These are phyloP conservation scores for Physcomitrellopsis africana DNA, from an alignment of 225 moss, liverwort and hornwort genomes.

Conservation along the genomic window DNA sequence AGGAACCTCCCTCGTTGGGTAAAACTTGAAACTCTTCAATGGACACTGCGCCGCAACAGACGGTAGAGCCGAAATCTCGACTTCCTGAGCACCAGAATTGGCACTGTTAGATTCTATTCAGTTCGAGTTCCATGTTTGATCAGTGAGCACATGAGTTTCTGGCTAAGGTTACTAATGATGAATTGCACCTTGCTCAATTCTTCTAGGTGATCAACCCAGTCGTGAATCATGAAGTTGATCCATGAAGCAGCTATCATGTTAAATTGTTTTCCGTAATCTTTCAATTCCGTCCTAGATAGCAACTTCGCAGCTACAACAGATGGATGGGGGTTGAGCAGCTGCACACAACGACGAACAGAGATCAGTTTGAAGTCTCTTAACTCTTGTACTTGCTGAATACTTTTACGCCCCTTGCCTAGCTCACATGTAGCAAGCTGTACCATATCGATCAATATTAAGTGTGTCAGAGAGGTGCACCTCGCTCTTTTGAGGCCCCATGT, in stretches of 20 bases:
- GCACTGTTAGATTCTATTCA: neutral
- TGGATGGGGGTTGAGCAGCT: conserved; percentile 60
- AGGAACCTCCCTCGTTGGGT: conserved; percentile 22
- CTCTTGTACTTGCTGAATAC: neutral
- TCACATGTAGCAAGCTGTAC: no score
- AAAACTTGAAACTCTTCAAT: conserved; percentile 53
- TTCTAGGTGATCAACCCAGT: conserved; percentile 63
- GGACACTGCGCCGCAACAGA: conserved; percentile 68
- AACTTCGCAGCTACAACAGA: conserved; percentile 57
- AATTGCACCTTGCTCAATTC: conserved; percentile 31
- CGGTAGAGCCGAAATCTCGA: conserved; percentile 47
- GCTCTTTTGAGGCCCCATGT: conserved; percentile 31
- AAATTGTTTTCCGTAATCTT: conserved; percentile 44
- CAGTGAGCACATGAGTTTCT: neutral
- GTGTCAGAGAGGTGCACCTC: conserved; percentile 20
- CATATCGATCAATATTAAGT: neutral
- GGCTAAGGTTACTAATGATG: neutral
- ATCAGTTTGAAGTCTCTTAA: neutral
- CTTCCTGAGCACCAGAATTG: conserved; percentile 29
- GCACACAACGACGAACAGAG: conserved; percentile 15
- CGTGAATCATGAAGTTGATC: conserved; percentile 71
- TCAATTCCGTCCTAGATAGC: conserved; percentile 40
- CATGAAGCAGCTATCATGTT: conserved; percentile 57
- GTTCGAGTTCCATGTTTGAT: no score
- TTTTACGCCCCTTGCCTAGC: neutral